phyloP scores from a whole-genome alignment of 163 green algal genomes.

The Trebouxia gelatinosa region DNA sequence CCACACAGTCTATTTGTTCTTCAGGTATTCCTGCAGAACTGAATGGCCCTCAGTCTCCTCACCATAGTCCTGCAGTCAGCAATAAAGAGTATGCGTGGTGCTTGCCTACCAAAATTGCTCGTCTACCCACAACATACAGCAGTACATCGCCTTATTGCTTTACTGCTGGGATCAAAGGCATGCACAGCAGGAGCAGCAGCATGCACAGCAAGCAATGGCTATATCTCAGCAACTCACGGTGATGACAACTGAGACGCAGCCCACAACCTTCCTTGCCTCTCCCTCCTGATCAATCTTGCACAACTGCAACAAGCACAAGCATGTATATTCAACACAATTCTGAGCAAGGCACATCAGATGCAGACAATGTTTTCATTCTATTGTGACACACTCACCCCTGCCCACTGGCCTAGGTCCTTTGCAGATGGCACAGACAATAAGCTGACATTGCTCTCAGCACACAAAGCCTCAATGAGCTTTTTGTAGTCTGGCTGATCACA shows the following conservation, averaged over 20 bases:
- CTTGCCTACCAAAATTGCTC: too few relatives aligned
- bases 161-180: too few relatives aligned
- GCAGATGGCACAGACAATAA: conserved; percentile 92
- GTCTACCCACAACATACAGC: too few relatives aligned
- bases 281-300: conserved; percentile 58
- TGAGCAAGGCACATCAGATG: too few relatives aligned
- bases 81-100: too few relatives aligned
- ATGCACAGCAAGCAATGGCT: too few relatives aligned
- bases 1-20: conserved; percentile 48
- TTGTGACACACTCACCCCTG: conserved; percentile 50
- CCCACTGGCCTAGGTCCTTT: conserved; percentile 94
- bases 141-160: too few relatives aligned
- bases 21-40: conserved; percentile 95
- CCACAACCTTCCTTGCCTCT: conserved; percentile 96
- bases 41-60: conserved; percentile 95
- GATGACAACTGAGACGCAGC: conserved; percentile 94
- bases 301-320: background rate
- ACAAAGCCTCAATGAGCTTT: conserved; percentile 99
- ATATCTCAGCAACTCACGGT: conserved; percentile 49
- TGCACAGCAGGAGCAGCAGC: too few relatives aligned
- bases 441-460: conserved; percentile 94
- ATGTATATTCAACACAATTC: background rate
- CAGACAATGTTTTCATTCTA: background rate
- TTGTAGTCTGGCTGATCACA: conserved; percentile 99
- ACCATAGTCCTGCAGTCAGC: conserved; percentile 90